Conservation (phyloP, 2,329 filamentous ascomycete species). For the Fusarium sp. region DNA sequence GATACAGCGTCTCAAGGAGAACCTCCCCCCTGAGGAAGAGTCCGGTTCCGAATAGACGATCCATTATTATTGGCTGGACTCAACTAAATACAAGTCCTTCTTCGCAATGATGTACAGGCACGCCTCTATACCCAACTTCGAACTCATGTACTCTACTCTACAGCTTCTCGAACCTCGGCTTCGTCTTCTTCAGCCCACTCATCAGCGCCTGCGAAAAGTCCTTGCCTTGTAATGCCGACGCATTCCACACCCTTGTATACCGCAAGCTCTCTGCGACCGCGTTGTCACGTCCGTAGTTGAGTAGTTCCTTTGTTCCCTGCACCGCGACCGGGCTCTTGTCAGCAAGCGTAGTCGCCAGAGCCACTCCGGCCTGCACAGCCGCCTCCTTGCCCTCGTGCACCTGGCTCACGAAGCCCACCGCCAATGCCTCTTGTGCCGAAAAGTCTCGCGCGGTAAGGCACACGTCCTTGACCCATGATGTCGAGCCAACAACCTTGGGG, state of each 20-base stretch:
- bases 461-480: conserved; percentile 86
- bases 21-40: conserved; percentile 66
- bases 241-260: conserved; percentile 92
- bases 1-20: conserved; percentile 66
- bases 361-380: conserved; percentile 74
- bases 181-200: conserved; percentile 84
- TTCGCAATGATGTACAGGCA: not conserved
- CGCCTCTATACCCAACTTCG: not conserved
- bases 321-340: conserved; percentile 90
- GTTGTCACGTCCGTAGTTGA: conserved; percentile 87
- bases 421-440: conserved; percentile 76
- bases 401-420: conserved; percentile 79
- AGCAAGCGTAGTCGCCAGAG: conserved; percentile 77
- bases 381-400: conserved; percentile 76
- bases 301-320: conserved; percentile 87
- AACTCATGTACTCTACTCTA: conserved; percentile 56
- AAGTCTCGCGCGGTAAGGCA: conserved; percentile 81
- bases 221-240: conserved; percentile 83
- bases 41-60: conserved; percentile 64
- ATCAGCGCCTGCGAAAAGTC: conserved; percentile 84
- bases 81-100: not conserved
- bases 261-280: conserved; percentile 82
- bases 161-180: conserved; percentile 88
- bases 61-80: not conserved
- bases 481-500: conserved; percentile 79